phyloP scores from a whole-genome alignment of 2,329 filamentous ascomycete species.

The Nigrograna mackinnonii region DNA sequence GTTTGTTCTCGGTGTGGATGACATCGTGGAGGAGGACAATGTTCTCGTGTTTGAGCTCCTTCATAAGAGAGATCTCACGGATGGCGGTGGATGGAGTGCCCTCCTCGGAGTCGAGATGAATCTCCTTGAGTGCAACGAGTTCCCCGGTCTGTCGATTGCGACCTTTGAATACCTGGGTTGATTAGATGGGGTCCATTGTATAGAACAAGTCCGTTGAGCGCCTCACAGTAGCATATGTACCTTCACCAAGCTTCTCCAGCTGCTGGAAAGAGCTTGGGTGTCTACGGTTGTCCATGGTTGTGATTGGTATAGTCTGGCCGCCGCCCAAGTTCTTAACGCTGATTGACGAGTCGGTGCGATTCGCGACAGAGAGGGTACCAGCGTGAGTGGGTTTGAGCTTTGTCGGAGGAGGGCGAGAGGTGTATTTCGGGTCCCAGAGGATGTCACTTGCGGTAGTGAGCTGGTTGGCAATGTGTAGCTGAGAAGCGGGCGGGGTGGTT shows the following conservation, averaged over 20 bases:
- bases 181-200: conserved; percentile 17
- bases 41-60: conserved; percentile 98
- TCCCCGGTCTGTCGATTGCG: conserved; percentile 96
- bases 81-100: conserved; percentile 97
- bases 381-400: conserved; percentile 53
- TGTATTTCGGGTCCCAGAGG: conserved; percentile 55
- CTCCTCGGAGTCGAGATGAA: conserved; percentile 97
- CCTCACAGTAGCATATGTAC: conserved; percentile 95
- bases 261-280: conserved; percentile 98
- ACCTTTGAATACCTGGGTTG: conserved; percentile 87
- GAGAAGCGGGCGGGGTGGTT: conserved; percentile 27
- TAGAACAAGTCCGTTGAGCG: conserved; percentile 1
- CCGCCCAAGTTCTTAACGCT: conserved; percentile 52
- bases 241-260: conserved; percentile 96
- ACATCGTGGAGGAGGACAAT: conserved; percentile 98
- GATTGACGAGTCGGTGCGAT: conserved; percentile 56
- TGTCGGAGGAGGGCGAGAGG: conserved; percentile 49
- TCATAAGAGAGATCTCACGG: conserved; percentile 98
- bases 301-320: conserved; percentile 38
- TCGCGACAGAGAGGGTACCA: conserved; percentile 49
- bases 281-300: conserved; percentile 82
- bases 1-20: conserved; percentile 98
- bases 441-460: conserved; percentile 54
- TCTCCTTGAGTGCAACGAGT: conserved; percentile 96
- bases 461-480: conserved; percentile 47